Base-by-base conservation (phyloP, 2,329 filamentous ascomycete genomes). In the Epichloe coenophiala region DNA sequence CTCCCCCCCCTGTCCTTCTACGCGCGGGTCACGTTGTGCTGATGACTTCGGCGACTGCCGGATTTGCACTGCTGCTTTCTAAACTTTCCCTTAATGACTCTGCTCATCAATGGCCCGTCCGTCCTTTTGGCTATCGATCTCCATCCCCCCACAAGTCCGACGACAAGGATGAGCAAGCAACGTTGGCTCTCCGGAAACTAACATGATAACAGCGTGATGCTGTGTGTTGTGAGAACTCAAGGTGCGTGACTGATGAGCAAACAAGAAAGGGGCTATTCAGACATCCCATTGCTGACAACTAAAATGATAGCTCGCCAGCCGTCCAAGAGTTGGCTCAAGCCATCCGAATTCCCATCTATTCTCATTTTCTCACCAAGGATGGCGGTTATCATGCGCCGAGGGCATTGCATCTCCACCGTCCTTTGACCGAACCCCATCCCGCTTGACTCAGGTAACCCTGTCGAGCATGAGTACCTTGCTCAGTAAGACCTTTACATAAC, bases 31-130 rank as follows among this genome's bases (percentile, higher is more conserved):
- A 40, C 17, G 38, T 17, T 7, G 44, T n/a, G 44, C n/a, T 40
- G 27, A 47, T 21, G 23, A 41, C 12, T 46, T 51, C 47, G 51
- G 51, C 47, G 7, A 42, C 43, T 37, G 47, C 47, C 47, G 42
- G 33, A 49, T 52, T 31, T 44, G 47, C 51, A 45, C 31, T 44
- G 36, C 27, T 9, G 11, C 39, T 13, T 46, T 19, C 43, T 38
- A 31, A 31, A 23, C 38, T 43, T 37, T 45, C 43, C 27, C 33
- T 15, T 27, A 27, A 2, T 36, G 43, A 17, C 5, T 21, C 17
- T 23, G 33, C 11, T 15, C 31, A 27, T 19, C 42, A 1, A 9
- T 7, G 13, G 9, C 23, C n/a, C n/a, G n/a, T n/a, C 33, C 5
- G 27, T 31, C 33, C 5, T 11, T 17, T 19, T 31, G 9, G 27